These are phyloP conservation scores for Leishmania tropica DNA, from an alignment of 208 protist species.

Conservation along the genomic window DNA sequence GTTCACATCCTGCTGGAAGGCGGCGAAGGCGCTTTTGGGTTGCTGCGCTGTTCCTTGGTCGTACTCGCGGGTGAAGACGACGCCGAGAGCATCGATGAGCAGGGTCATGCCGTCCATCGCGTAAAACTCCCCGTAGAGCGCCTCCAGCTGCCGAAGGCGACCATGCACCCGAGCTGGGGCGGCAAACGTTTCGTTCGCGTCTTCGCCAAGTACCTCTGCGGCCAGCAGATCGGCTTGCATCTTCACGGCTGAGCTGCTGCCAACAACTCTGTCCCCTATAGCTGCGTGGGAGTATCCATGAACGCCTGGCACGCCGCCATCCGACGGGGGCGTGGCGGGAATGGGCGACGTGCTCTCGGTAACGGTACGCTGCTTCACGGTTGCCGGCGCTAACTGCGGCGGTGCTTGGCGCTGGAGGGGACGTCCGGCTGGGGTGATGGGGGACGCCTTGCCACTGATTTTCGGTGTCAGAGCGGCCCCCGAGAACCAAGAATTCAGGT, in stretches of 20 bases:
- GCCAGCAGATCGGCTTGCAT: background rate
- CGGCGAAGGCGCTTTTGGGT: constrained; percentile 29
- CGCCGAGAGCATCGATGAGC: constrained; percentile 43
- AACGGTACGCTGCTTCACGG: background rate
- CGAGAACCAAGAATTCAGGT: background rate
- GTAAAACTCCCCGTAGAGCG: constrained; percentile 57
- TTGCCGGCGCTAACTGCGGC: background rate
- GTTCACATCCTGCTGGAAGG: constrained; percentile 42
- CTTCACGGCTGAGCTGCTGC: background rate
- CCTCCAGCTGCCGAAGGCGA: constrained; percentile 34
- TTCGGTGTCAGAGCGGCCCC: background rate
- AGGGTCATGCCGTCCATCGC: constrained; percentile 50
- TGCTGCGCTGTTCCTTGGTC: constrained; percentile 17
- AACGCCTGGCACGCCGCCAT: background rate
- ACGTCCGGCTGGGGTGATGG: background rate
- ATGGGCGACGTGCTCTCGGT: constrained; percentile 1
- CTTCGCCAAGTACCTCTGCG: background rate
- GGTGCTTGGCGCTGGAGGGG: background rate
- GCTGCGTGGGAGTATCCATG: background rate
- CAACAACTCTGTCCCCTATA: background rate
- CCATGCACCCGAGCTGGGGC: background rate
- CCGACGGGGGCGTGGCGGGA: background rate
- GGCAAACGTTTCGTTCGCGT: background rate
- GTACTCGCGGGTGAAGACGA: constrained; percentile 72
- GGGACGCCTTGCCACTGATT: background rate